Percentiles rank a stretch among this genome's conserved stretches.
phyloP scores from a whole-genome alignment of 1,284 basidiomycete genomes.

The Grifola frondosa region DNA sequence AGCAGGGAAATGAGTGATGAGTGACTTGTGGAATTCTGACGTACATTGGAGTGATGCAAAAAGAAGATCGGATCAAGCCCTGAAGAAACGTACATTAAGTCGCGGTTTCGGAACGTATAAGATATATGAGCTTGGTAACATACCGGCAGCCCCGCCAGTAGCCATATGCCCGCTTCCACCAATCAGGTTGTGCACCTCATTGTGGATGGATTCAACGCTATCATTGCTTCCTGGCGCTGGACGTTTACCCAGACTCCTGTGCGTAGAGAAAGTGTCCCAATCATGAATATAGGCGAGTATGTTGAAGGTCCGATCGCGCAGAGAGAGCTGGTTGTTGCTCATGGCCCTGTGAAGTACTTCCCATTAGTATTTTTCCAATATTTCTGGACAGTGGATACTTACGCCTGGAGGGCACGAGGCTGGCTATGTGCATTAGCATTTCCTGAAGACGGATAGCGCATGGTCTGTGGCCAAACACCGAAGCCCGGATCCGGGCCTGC shows the following conservation, averaged over 20 bases:
- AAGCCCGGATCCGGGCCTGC: slow-evolving; percentile 39
- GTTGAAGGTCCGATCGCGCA: slow-evolving; percentile 33
- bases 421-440: slow-evolving; percentile 5
- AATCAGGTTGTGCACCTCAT: slow-evolving; percentile 42
- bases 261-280: slow-evolving; percentile 48
- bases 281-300: slow-evolving; percentile 38
- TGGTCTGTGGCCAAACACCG: slow-evolving; percentile 38
- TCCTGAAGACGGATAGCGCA: slow-evolving; percentile 37
- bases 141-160: slow-evolving; percentile 36
- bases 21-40: no score
- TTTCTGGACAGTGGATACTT: slow-evolving; percentile 14
- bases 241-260: slow-evolving; percentile 38
- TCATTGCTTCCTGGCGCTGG: no score
- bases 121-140: background rate
- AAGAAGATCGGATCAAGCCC: slow-evolving; percentile 53
- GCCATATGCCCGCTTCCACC: slow-evolving; percentile 48
- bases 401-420: slow-evolving; percentile 2
- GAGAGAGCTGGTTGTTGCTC: slow-evolving; percentile 9
- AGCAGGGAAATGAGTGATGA: no score
- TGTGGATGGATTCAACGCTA: slow-evolving; percentile 52
- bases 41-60: slow-evolving; percentile 46
- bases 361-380: background rate
- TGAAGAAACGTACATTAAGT: slow-evolving; percentile 11
- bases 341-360: slow-evolving; percentile 1
- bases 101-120: background rate